Evolutionary conservation across 352 stramenopile genomes (phyloP), one percentile per base, ranked within the genome.

Genomic region (Hyphochytrium catenoides): DNA sequence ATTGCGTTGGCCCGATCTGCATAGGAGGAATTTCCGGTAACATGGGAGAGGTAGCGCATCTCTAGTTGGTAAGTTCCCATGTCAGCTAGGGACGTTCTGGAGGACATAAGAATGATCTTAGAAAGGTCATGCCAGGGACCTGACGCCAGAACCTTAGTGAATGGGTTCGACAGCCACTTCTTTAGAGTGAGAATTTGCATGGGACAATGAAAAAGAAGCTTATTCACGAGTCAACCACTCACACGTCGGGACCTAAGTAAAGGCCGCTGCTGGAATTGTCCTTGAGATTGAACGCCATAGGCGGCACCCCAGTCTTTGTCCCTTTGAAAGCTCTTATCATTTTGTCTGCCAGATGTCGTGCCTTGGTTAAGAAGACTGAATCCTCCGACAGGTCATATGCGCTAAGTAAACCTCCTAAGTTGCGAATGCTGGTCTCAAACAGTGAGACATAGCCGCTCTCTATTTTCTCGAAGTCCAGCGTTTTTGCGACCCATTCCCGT

Each of bases 331-430:
- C 31, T 36, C 14, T 14, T 9, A 9, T 17, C 8, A 36, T 9
- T 18, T 30, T 12, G 14, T 36, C 14, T 20, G 29, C 14, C 8
- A 36, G 9, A 12, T 36, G 14, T 18, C 29, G 31, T 9, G 31
- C 31, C 31, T 36, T 36, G 9, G 17, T 12, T 14, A 17, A 9
- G 14, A 36, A 36, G 9, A 9, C 31, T 9, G 12, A 9, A 9
- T 36, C 31, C 8, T 20, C 31, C 9, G 31, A 36, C 14, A 36
- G 31, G 8, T 9, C 9, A 14, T 17, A 18, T 9, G 31, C 31
- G 31, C 31, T 36, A 9, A 36, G 31, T 20, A 36, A 36, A 9
- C 31, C 31, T 30, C 31, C 31, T 12, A 36, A 14, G 9, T 22
- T 20, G 17, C 31, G 31, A 20, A 18, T 18, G 31, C 9, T 36